Base-by-base conservation (phyloP, 2,329 filamentous ascomycete species). In the Tolypocladium amazonense region DNA sequence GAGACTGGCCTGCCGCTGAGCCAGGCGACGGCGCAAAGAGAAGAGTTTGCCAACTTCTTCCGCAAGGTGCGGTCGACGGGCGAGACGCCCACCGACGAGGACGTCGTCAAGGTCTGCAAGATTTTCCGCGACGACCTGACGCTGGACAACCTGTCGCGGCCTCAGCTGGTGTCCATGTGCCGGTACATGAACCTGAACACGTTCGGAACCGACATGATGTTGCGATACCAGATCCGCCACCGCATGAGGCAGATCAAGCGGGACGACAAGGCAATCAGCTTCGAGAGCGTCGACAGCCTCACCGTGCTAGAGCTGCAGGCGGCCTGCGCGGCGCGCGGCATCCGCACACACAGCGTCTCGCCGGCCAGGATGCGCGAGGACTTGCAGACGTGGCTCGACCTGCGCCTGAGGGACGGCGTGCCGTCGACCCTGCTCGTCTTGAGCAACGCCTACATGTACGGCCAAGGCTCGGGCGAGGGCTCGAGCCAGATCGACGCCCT, bases 191-290 rank as follows among this genome's bases (percentile, higher is more conserved):
- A 95, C 76, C 84, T 99, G 60, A 94, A 93, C 78, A 93, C 92
- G 0, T 97, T 97, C 69, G 94, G 94, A 65, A 97, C 94, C 27
- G 94, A 99, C 75, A 90, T 92, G 74, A 96, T 99, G 89, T 87
- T 99, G 57, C 90, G 94, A 59, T 99, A 99, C 77, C 92, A 96
- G 73, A 86, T 99, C 69, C 90, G 94, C 61, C 92, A 97, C 77
- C 90, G 93, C 63, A 99, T 99, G 94, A 87, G 93, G 68, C 94
- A 99, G 77, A 97, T 97, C 81, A 99, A 99, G 86, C 88, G 93
- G 64, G 94, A 99, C 70, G 94, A 99, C 77, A 88, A 87, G 65
- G 92, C 92, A 64, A 99, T 99, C 71, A 89, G 86, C 72, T 96
- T 88, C 70, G 94, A 99, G 75, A 92, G 94, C 39, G 88, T 99